Evolutionary conservation across 768 basidiomycete species (phyloP).

Genomic region (Austroboletus festivus): DNA sequence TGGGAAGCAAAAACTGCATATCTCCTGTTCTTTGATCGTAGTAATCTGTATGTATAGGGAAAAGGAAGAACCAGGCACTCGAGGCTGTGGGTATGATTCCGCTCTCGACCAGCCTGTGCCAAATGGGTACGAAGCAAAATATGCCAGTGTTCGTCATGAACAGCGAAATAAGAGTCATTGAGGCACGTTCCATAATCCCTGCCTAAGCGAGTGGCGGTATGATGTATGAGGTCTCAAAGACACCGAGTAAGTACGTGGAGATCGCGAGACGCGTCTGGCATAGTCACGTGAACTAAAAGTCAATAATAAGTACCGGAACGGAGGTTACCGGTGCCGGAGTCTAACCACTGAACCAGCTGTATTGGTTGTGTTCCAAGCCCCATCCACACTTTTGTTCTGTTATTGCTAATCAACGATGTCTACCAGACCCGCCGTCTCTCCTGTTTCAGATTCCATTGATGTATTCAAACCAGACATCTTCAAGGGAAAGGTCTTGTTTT

Average conservation of each 20-base stretch:
- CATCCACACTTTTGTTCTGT: no score
- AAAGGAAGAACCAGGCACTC: conserved; percentile 1
- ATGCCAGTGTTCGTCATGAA: conserved; percentile 24
- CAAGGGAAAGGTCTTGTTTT: conserved; percentile 86
- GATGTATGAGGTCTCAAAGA: no score
- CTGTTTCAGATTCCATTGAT: conserved; percentile 50
- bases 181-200: no score
- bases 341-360: no score
- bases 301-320: no score
- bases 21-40: neutral
- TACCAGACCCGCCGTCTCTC: conserved; percentile 38
- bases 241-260: no score
- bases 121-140: conserved; percentile 27
- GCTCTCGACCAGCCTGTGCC: conserved; percentile 22
- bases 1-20: neutral
- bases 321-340: no score
- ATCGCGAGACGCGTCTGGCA: conserved; percentile 6
- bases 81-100: conserved; percentile 17
- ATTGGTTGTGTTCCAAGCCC: no score
- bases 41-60: neutral
- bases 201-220: no score
- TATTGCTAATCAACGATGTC: conserved; percentile 35
- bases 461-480: conserved; percentile 81
- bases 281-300: conserved; percentile 23
- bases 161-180: conserved; percentile 24